Base-by-base conservation (phyloP, 1,284 basidiomycete genomes). In the Entoloma clypeatum region DNA sequence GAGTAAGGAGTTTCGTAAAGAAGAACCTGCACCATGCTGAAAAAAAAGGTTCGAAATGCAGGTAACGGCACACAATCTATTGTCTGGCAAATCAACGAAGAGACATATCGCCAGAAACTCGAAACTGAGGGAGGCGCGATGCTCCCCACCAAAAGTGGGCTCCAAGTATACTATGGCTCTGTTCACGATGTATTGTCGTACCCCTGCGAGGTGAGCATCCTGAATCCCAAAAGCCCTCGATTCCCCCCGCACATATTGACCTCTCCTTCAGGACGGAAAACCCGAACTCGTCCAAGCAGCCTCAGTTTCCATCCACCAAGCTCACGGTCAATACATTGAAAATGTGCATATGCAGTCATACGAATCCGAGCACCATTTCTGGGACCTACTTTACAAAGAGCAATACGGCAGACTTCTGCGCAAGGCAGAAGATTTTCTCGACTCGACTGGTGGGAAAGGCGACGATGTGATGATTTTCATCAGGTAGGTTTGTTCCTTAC, bases 11-110 rank as follows among this genome's bases (percentile, higher is more conserved):
- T 8, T 14, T n/a, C n/a, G n/a, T n/a, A n/a, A n/a, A n/a, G n/a
- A n/a, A n/a, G n/a, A n/a, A n/a, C n/a, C n/a, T n/a, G n/a, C n/a
- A n/a, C n/a, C n/a, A n/a, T n/a, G n/a, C n/a, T n/a, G n/a, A n/a
- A n/a, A n/a, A n/a, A n/a, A n/a, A n/a, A n/a, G n/a, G n/a, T 26
- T 3, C 42, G 10, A 45, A 28, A 30, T 42, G 14, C 51, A 89
- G 89, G 92, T 6, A 95, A 98, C 57, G 95, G 95, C 1, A 96
- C 92, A 0, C 93, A 97, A 57, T 81, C 90, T 1, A 81, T 97
- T 18, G 80, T 77, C 0, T 96, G 92, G 90, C 81, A 88, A 35
- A 86, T 97, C 48, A 98, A 98, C 55, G 86, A 89, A 49, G 89
- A 92, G 44, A 81, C 88, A 0, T 82, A 90, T 57, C 71, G 79